Evolutionary conservation across 164 flowering plant species (phyloP).

Genomic region (Malania oleifera): DNA sequence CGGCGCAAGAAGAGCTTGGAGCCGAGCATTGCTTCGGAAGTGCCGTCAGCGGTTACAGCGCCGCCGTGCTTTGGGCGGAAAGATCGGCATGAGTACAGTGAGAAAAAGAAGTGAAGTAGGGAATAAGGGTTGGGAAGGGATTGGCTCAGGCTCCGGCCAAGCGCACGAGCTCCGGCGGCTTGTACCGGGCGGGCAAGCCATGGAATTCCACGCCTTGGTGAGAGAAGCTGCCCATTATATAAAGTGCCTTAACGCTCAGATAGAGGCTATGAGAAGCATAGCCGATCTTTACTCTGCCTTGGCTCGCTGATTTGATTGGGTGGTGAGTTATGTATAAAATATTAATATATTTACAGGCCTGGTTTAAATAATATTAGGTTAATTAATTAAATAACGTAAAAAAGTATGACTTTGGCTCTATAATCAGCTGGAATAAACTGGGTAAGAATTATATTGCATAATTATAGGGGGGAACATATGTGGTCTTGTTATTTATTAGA

Average conservation of each 20-base stretch:
- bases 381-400: too few species aligned
- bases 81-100: neutral
- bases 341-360: too few species aligned
- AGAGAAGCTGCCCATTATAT: constrained; percentile 60
- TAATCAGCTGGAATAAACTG: too few species aligned
- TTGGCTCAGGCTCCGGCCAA: constrained; percentile 2
- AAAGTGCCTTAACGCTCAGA: constrained; percentile 46
- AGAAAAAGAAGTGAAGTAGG: constrained; percentile 8
- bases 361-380: too few species aligned
- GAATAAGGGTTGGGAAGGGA: neutral
- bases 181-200: constrained; percentile 56
- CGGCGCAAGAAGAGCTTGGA: constrained; percentile 44
- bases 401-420: too few species aligned
- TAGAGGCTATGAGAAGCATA: constrained; percentile 49
- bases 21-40: constrained; percentile 40
- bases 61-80: neutral
- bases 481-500: too few species aligned
- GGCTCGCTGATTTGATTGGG: too few species aligned
- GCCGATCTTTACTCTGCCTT: constrained; percentile 9
- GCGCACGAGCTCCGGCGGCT: constrained; percentile 30
- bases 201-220: constrained; percentile 45
- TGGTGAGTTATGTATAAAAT: neutral
- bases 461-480: too few species aligned
- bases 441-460: too few species aligned
- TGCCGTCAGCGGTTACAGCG: constrained; percentile 13